Conservation (phyloP, 352 stramenopile genomes). For the Pythium grandisporangium region DNA sequence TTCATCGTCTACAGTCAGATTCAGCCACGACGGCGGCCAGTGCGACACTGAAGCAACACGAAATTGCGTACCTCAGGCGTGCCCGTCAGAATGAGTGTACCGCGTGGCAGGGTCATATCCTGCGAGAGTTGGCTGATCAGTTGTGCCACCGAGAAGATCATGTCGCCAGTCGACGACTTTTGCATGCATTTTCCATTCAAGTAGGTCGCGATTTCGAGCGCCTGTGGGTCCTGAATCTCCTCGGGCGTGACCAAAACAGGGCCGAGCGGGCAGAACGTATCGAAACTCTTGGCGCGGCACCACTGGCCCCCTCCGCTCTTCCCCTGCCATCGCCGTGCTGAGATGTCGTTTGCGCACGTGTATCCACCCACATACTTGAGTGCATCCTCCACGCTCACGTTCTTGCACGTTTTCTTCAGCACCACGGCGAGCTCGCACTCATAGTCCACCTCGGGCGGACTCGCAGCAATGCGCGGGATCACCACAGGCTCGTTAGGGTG, state of each 20-base stretch:
- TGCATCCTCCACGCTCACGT: slow-evolving; percentile 78
- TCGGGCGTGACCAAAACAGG: slow-evolving; percentile 74
- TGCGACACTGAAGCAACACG: no score
- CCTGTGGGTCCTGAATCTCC: slow-evolving; percentile 69
- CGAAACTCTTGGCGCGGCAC: slow-evolving; percentile 85
- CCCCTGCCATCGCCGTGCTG: slow-evolving; percentile 82
- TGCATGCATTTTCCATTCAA: slow-evolving; percentile 83
- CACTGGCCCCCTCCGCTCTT: slow-evolving; percentile 83
- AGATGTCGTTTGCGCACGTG: slow-evolving; percentile 85
- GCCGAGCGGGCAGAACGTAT: slow-evolving; percentile 87
- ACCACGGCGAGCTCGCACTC: slow-evolving; percentile 88
- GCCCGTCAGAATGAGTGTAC: slow-evolving; percentile 86
- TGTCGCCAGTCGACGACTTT: slow-evolving; percentile 82
- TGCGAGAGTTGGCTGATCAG: slow-evolving; percentile 87
- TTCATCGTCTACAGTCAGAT: no score
- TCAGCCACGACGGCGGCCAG: no score
- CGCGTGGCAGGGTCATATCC: slow-evolving; percentile 80
- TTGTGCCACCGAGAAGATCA: slow-evolving; percentile 87
- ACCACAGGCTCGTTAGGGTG: slow-evolving; percentile 68
- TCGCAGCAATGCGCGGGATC: slow-evolving; percentile 62
- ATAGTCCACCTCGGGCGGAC: slow-evolving; percentile 80
- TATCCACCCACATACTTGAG: slow-evolving; percentile 84
- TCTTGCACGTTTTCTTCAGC: slow-evolving; percentile 69
- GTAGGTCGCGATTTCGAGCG: slow-evolving; percentile 63
- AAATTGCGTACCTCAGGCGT: slow-evolving; percentile 82